Conservation (phyloP, 495 filamentous ascomycete genomes). For the Staphylotrichum tortipilum region DNA sequence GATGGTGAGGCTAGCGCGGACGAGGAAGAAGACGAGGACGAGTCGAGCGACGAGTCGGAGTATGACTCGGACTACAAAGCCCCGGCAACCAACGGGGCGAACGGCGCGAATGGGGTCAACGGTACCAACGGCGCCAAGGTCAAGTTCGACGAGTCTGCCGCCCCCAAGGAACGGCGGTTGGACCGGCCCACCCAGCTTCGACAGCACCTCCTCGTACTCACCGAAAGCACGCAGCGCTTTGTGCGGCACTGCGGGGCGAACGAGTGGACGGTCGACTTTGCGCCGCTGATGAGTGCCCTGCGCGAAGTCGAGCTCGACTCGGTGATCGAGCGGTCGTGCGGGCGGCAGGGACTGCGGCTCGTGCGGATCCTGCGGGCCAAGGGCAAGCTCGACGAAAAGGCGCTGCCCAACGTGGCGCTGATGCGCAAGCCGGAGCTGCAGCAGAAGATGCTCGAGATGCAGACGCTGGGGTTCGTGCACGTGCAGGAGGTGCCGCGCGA, state of each 20-base stretch:
- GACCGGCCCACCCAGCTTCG: conserved; percentile 54
- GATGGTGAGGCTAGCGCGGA: conserved; percentile 26
- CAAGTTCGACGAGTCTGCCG: conserved; percentile 23
- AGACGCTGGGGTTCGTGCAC: conserved; percentile 73
- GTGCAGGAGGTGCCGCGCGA: conserved; percentile 89
- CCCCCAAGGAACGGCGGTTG: conserved; percentile 32
- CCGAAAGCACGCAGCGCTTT: conserved; percentile 63
- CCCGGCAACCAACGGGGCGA: conserved; percentile 18
- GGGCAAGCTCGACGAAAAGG: conserved; percentile 88
- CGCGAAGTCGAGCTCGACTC: conserved; percentile 68
- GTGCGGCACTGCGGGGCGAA: conserved; percentile 52
- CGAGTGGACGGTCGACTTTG: conserved; percentile 75
- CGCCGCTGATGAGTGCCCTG: conserved; percentile 55
- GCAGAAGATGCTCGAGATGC: conserved; percentile 68
- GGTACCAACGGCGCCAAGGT: conserved; percentile 24
- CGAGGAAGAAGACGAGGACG: conserved; percentile 35
- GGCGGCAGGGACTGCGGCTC: conserved; percentile 65
- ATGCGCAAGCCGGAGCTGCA: conserved; percentile 75
- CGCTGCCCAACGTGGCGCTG: conserved; percentile 61
- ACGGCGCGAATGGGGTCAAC: conserved; percentile 23
- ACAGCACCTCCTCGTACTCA: conserved; percentile 66
- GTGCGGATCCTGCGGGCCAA: conserved; percentile 72
- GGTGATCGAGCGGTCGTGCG: conserved; percentile 65
- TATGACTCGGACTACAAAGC: conserved; percentile 25
- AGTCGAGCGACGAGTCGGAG: conserved; percentile 29